Percentiles rank a stretch among this genome's conserved stretches.
Evolutionary conservation across 23 red algal species (phyloP).

Genomic region (Chondrus crispus): DNA sequence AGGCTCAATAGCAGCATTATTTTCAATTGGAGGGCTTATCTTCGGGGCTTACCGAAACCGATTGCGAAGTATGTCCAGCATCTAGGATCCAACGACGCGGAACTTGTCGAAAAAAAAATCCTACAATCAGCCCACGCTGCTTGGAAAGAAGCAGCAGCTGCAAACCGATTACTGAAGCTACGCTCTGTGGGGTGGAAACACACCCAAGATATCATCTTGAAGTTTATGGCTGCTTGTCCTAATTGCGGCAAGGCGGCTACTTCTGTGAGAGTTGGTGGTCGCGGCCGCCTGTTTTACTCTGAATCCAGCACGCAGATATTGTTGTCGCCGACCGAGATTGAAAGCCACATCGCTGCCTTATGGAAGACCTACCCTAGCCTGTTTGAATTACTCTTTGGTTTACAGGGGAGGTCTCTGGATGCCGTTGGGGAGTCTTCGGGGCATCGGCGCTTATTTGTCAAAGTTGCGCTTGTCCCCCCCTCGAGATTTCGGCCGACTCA

Average conservation of each 20-base stretch:
- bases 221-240: background rate
- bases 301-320: background rate
- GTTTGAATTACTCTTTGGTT: slow-evolving; percentile 57
- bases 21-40: slow-evolving; percentile 25
- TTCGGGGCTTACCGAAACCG: slow-evolving; percentile 32
- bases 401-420: slow-evolving; percentile 7
- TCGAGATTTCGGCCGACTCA: slow-evolving; percentile 76
- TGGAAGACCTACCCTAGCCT: slow-evolving; percentile 51
- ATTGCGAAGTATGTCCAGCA: slow-evolving; percentile 21
- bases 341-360: slow-evolving; percentile 37
- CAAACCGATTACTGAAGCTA: background rate
- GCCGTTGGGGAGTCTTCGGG: background rate
- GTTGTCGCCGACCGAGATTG: slow-evolving; percentile 49
- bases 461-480: slow-evolving; percentile 73
- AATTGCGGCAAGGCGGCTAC: background rate
- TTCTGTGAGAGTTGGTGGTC: background rate
- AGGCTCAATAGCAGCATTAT: background rate
- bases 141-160: slow-evolving; percentile 17
- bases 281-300: slow-evolving; percentile 6
- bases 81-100: background rate
- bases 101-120: background rate
- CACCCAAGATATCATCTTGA: background rate
- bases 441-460: slow-evolving; percentile 65
- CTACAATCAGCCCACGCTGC: slow-evolving; percentile 7
- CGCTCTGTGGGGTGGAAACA: slow-evolving; percentile 48